These are phyloP conservation scores for Fusarium brevicatenulatum DNA, from an alignment of 2,329 filamentous ascomycete genomes.

Conservation along the genomic window DNA sequence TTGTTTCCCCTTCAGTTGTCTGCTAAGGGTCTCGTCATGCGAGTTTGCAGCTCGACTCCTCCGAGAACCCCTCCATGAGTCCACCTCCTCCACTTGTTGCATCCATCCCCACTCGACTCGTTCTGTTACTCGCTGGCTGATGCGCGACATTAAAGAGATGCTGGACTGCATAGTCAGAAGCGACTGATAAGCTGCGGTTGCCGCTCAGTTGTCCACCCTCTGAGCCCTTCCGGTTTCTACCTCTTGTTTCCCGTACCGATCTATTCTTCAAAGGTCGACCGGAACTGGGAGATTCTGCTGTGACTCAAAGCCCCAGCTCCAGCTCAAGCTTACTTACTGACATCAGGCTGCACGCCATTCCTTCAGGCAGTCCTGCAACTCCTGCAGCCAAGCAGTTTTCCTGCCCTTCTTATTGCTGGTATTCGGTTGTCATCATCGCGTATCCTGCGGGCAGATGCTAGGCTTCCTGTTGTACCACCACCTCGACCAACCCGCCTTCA, in stretches of 20 bases:
- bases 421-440: conserved; percentile 13
- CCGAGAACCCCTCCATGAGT: conserved; percentile 40
- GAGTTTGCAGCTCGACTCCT: conserved; percentile 36
- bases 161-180: conserved; percentile 38
- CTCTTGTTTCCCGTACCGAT: conserved; percentile 25
- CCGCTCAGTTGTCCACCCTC: conserved; percentile 40
- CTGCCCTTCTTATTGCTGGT: conserved; percentile 19
- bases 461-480: conserved; percentile 38
- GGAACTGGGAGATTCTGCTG: conserved; percentile 23
- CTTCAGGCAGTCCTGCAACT: conserved; percentile 22
- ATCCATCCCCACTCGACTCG: conserved; percentile 36
- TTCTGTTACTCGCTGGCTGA: conserved; percentile 38
- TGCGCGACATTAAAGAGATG: conserved; percentile 42
- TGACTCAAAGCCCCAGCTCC: conserved; percentile 24
- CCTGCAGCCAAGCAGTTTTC: conserved; percentile 20
- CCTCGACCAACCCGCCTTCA: conserved; percentile 32
- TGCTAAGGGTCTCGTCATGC: conserved; percentile 29
- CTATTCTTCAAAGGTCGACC: conserved; percentile 33
- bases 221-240: conserved; percentile 40
- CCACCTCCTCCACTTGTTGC: conserved; percentile 41
- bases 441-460: conserved; percentile 23
- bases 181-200: conserved; percentile 46
- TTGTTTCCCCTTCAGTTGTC: not conserved
- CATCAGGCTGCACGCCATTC: conserved; percentile 22
- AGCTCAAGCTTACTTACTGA: conserved; percentile 25